These are phyloP conservation scores for Trichoderma asperelloides DNA, from an alignment of 495 filamentous ascomycete genomes.

Conservation along the genomic window DNA sequence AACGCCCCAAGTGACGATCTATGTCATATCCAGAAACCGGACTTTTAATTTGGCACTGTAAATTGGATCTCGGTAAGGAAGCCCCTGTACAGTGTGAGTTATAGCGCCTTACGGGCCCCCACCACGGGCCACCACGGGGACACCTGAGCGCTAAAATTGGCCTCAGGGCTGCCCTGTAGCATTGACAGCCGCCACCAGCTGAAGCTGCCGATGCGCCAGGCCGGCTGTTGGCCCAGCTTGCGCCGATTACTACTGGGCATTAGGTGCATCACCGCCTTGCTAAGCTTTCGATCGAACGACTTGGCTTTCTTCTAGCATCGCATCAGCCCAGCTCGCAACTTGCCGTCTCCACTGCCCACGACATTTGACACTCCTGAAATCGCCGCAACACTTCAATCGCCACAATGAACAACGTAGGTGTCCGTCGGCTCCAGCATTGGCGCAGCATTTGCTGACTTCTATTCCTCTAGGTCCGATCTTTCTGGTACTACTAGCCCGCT, in stretches of 20 bases:
- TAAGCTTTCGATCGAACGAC: constrained; percentile 1
- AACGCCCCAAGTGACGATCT: background rate
- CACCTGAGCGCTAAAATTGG: background rate
- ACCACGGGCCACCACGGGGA: background rate
- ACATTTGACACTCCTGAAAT: background rate
- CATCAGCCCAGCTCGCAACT: background rate
- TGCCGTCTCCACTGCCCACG: background rate
- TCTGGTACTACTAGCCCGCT: constrained; percentile 40
- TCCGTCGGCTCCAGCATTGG: background rate
- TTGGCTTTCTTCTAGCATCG: constrained; percentile 1
- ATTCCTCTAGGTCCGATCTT: constrained; percentile 45
- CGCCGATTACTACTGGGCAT: no score
- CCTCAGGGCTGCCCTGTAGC: background rate
- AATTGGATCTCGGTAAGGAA: background rate
- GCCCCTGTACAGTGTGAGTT: constrained; percentile 4
- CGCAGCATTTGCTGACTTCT: constrained; percentile 14
- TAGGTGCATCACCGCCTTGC: background rate
- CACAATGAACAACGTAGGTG: constrained; percentile 33
- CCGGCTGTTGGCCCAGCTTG: background rate
- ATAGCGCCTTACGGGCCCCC: background rate
- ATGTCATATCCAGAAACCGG: constrained; percentile 6
- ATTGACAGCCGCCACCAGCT: background rate
- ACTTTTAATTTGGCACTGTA: background rate
- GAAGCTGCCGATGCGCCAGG: background rate
- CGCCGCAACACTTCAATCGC: background rate